Conservation (phyloP, 257 asterid species). For the Solanum appendiculatum region DNA sequence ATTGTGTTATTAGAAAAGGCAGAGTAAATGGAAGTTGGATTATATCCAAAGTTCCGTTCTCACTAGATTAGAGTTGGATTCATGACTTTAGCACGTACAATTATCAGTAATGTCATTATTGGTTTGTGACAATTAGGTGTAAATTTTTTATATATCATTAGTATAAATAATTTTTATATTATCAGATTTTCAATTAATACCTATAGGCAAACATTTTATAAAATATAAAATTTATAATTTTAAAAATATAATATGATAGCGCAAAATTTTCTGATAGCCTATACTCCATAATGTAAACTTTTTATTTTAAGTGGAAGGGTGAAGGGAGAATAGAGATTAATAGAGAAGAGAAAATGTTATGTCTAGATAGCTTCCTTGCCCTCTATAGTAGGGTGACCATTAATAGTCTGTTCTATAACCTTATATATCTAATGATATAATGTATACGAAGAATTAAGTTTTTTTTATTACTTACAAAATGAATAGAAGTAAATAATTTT, state of each 20-base stretch:
- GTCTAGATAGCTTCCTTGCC: not conserved
- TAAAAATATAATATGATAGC: not conserved
- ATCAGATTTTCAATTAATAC: not conserved
- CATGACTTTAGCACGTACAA: not conserved
- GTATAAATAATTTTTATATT: not conserved
- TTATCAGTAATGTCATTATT: not conserved
- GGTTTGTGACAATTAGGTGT: not conserved
- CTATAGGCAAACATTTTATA: not conserved
- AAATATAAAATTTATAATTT: not conserved
- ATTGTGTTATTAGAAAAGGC: too few relatives aligned
- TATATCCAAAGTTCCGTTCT: not conserved
- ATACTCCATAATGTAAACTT: not conserved
- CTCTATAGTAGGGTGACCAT: not conserved
- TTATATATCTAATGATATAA: not conserved
- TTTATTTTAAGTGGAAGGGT: not conserved
- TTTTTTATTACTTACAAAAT: not conserved
- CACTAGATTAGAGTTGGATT: not conserved
- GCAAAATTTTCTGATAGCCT: not conserved
- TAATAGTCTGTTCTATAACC: not conserved
- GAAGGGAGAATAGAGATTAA: too few relatives aligned
- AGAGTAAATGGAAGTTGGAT: not conserved
- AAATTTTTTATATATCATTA: not conserved
- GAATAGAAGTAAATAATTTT: too few relatives aligned
- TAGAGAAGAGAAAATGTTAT: not conserved
- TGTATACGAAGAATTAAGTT: not conserved